Conservation (phyloP, 2,329 filamentous ascomycete species). For the Dissoconium aciculare region DNA sequence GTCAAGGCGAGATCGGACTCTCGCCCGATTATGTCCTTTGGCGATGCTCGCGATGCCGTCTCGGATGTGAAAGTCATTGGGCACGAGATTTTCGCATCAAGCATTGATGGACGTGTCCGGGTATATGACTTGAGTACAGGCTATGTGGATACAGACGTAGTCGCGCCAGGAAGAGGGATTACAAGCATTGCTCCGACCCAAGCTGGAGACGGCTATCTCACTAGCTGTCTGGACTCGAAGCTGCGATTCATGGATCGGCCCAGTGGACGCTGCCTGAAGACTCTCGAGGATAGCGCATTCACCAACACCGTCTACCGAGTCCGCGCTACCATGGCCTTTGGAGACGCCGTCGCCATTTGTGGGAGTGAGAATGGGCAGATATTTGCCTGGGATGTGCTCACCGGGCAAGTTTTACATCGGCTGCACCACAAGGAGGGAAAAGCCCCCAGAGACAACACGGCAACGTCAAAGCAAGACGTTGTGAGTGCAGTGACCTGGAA, state of each 20-base stretch:
- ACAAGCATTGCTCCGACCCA: slow-evolving; percentile 58
- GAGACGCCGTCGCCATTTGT: slow-evolving; percentile 62
- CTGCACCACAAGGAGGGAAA: slow-evolving; percentile 32
- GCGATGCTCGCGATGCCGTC: slow-evolving; percentile 59
- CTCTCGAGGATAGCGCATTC: slow-evolving; percentile 45
- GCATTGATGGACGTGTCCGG: slow-evolving; percentile 71
- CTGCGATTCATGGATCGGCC: slow-evolving; percentile 68
- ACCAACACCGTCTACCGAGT: slow-evolving; percentile 59
- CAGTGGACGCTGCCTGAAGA: slow-evolving; percentile 57
- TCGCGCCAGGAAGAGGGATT: slow-evolving; percentile 40
- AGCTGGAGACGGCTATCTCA: slow-evolving; percentile 60
- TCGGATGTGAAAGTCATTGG: slow-evolving; percentile 29
- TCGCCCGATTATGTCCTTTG: slow-evolving; percentile 59
- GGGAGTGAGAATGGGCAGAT: slow-evolving; percentile 66
- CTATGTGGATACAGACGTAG: slow-evolving; percentile 50
- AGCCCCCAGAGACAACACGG: slow-evolving; percentile 16
- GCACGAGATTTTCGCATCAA: slow-evolving; percentile 51
- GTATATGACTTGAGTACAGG: slow-evolving; percentile 74
- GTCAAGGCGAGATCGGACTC: slow-evolving; percentile 32
- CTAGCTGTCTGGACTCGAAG: slow-evolving; percentile 59
- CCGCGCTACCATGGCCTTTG: slow-evolving; percentile 57
- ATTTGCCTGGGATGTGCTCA: slow-evolving; percentile 73
- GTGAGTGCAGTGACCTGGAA: slow-evolving; percentile 36
- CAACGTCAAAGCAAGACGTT: slow-evolving; percentile 31
- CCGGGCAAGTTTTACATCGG: slow-evolving; percentile 50